Evolutionary conservation across 768 basidiomycete species (phyloP).

Genomic region (Leccinum uliginosum): DNA sequence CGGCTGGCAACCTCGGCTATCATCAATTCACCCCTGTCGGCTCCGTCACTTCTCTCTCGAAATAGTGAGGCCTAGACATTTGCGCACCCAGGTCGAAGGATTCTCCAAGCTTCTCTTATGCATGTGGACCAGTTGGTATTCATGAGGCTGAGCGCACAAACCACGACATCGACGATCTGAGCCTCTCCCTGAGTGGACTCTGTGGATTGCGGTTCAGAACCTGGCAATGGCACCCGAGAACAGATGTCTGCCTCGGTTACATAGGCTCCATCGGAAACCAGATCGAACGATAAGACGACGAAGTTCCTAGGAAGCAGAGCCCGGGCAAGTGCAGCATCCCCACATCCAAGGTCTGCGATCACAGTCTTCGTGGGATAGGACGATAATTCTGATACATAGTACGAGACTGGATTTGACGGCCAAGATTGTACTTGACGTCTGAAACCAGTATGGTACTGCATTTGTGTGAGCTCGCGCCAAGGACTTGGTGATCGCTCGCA

Average conservation of each 20-base stretch:
- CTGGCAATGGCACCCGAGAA: conserved; percentile 75
- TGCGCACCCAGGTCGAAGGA: conserved; percentile 76
- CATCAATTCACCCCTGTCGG: conserved; percentile 67
- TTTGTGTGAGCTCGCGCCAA: conserved; percentile 10
- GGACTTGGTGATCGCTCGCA: conserved; percentile 6
- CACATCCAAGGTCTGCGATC: conserved; percentile 92
- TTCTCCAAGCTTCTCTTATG: conserved; percentile 84
- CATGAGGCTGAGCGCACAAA: conserved; percentile 96
- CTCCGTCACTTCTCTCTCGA: conserved; percentile 9
- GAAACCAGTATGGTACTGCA: conserved; percentile 92
- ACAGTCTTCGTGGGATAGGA: conserved; percentile 62
- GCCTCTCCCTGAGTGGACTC: conserved; percentile 49
- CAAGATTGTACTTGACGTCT: conserved; percentile 87
- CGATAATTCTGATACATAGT: conserved; percentile 66
- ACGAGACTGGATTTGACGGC: conserved; percentile 91
- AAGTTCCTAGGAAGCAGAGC: conserved; percentile 65
- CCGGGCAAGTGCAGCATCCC: conserved; percentile 85
- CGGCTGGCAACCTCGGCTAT: conserved; percentile 90
- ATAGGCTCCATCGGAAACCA: conserved; percentile 68
- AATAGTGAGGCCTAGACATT: neutral
- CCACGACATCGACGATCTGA: conserved; percentile 83
- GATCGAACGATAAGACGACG: conserved; percentile 73
- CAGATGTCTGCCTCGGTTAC: conserved; percentile 93
- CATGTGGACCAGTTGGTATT: conserved; percentile 94
- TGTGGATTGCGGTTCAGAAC: conserved; percentile 49